Base-by-base conservation (phyloP, 345 rosid genomes). In the Brassica nigra region DNA sequence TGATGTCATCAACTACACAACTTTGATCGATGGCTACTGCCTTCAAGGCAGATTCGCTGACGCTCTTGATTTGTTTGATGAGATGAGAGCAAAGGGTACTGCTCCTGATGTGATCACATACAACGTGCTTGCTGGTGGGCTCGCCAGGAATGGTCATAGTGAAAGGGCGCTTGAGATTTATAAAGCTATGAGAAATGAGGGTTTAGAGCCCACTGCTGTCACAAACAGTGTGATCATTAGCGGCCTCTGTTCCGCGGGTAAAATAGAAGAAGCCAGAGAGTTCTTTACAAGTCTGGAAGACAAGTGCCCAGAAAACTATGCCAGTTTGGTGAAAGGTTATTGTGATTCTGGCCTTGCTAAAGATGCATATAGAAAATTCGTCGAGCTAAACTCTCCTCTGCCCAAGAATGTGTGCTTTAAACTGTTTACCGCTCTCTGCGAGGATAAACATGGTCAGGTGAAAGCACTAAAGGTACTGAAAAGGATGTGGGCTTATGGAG, bases 1-100 rank as follows among this genome's bases (percentile, higher is more conserved):
- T 18, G 93, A 94, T 81, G 66, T 86, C 30, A 61, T 87, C 71
- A 87, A 90, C 88, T 91, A 92, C 80, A 92, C 91, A 31, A 91
- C 95, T 76, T 64, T 94, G 66, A 84, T 94, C 18, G 59, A 33
- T 75, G 98, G 97, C 42, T 90, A 82, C 72, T 92, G 87, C 59
- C 83, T 83, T 58, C 82, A 79, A 78, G 91, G 87, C 18, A 76
- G 86, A 73, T 14, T 83, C 69, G 10, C 14, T 39, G 83, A 84
- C 44, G 97, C 91, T 20, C 71, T 76, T 74, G 83, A 84, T 27
- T 74, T 92, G 78, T 80, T 90, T n/a, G 37, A 82, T 12, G 84
- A 88, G 73, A 91, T 94, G 97, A 82, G 52, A 71, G 69, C 69
- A 62, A 80, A 68, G 0, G 92, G 93, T 8, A 63, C 9, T 23